Evolutionary conservation across 2,329 filamentous ascomycete species (phyloP).

Genomic region (Fusarium circinatum): DNA sequence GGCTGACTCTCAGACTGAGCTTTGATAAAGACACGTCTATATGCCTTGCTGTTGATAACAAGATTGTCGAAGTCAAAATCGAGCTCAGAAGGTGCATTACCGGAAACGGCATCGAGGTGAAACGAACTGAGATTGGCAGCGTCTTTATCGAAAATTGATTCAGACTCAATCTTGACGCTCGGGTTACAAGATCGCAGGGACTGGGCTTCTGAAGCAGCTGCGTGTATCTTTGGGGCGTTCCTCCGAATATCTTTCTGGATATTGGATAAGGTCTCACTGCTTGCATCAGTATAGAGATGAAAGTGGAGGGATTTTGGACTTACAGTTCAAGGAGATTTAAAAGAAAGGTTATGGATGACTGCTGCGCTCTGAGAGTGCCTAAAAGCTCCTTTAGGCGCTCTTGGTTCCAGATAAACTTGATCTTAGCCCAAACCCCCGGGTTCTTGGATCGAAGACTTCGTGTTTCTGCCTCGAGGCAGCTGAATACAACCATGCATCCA

Average conservation of each 20-base stretch:
- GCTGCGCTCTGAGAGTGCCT: neutral
- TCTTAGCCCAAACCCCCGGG: neutral
- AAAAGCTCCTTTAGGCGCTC: neutral
- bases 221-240: rapidly evolving
- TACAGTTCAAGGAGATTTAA: neutral
- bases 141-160: rapidly evolving
- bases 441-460: neutral
- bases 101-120: rapidly evolving
- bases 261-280: neutral
- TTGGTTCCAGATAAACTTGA: conserved; percentile 15
- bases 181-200: rapidly evolving
- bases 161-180: rapidly evolving
- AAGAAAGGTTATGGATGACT: neutral
- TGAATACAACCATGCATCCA: conserved; percentile 8
- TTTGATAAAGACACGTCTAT: rapidly evolving
- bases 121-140: rapidly evolving
- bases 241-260: neutral
- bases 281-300: rapidly evolving
- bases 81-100: neutral
- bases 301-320: rapidly evolving
- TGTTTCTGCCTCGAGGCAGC: neutral
- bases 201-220: neutral
- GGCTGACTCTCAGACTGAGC: rapidly evolving
- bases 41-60: neutral
- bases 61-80: neutral